Evolutionary conservation across 139 green algal species (phyloP).

Genomic region (Pedinophyceae sp.): DNA sequence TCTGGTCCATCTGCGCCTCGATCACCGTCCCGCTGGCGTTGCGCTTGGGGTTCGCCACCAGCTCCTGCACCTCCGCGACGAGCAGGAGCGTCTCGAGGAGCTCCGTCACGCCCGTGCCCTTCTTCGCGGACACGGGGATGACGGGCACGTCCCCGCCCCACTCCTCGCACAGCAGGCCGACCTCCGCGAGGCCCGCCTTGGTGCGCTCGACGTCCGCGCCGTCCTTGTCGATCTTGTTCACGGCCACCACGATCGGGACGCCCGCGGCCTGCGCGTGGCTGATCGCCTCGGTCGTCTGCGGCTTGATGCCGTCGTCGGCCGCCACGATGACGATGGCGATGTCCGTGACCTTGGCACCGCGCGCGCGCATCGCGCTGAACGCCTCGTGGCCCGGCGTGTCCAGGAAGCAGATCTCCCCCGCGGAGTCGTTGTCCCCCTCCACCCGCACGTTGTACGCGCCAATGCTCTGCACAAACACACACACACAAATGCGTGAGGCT

Average conservation of each 20-base stretch:
- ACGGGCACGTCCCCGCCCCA: conserved; percentile 87
- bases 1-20: conserved; percentile 78
- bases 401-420: conserved; percentile 71
- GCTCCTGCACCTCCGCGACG: conserved; percentile 68
- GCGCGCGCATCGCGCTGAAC: conserved; percentile 91
- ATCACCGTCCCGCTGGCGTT: conserved; percentile 76
- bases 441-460: conserved; percentile 83
- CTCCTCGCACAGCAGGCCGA: conserved; percentile 82
- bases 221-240: conserved; percentile 72
- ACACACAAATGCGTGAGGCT: not conserved
- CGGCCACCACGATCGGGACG: conserved; percentile 65
- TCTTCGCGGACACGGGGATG: conserved; percentile 78
- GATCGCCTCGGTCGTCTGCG: conserved; percentile 90
- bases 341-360: conserved; percentile 82
- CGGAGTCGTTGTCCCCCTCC: conserved; percentile 12
- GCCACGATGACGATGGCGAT: conserved; percentile 94
- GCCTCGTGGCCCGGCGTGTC: conserved; percentile 94
- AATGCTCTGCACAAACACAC: conserved; percentile 51
- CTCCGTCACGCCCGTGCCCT: conserved; percentile 51
- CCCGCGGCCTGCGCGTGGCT: conserved; percentile 72
- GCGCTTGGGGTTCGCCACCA: conserved; percentile 53
- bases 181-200: conserved; percentile 72
- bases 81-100: conserved; percentile 71
- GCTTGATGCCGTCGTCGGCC: conserved; percentile 88
- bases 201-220: conserved; percentile 71